Evolutionary conservation across 2,329 filamentous ascomycete genomes (phyloP).

Genomic region (Gliomastix tumulicola): DNA sequence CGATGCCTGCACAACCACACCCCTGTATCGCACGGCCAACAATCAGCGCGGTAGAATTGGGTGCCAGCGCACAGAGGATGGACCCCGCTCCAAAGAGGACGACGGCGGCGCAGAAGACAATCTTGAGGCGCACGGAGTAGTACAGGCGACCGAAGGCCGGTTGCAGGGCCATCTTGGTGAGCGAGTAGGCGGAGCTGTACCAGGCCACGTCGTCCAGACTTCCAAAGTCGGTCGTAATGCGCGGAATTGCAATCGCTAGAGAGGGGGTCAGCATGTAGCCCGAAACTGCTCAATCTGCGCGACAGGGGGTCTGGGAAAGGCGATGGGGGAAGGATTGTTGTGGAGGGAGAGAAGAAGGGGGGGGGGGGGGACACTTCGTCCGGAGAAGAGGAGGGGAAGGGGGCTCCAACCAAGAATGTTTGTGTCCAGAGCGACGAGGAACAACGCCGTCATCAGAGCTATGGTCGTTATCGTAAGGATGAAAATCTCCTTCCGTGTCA

Average conservation of each 20-base stretch:
- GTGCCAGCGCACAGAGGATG: constrained; percentile 18
- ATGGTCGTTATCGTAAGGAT: too few species aligned
- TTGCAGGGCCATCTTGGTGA: constrained; percentile 48
- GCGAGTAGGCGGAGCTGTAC: constrained; percentile 53
- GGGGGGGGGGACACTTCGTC: too few species aligned
- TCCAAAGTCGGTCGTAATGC: constrained; percentile 43
- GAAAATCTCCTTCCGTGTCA: too few species aligned
- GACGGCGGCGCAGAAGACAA: constrained; percentile 10
- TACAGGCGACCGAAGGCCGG: constrained; percentile 44
- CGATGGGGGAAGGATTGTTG: too few species aligned
- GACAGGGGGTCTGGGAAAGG: too few species aligned
- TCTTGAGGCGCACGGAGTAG: constrained; percentile 35
- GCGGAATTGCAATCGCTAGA: constrained; percentile 25
- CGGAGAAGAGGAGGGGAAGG: too few species aligned
- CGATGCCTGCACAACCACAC: constrained; percentile 32
- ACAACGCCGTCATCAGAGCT: too few species aligned
- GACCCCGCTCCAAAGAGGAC: constrained; percentile 16
- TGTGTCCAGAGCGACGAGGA: too few species aligned
- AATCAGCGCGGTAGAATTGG: constrained; percentile 20
- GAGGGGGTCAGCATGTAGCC: too few species aligned
- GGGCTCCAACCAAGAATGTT: too few species aligned
- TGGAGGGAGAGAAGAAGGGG: too few species aligned
- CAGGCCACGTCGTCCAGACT: constrained; percentile 51
- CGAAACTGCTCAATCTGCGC: too few species aligned
- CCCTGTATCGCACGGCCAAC: constrained; percentile 24